Percentiles rank a stretch among this genome's conserved stretches.
phyloP scores from a whole-genome alignment of 108 stramenopile species.

The Pseudonitzschia pungens region DNA sequence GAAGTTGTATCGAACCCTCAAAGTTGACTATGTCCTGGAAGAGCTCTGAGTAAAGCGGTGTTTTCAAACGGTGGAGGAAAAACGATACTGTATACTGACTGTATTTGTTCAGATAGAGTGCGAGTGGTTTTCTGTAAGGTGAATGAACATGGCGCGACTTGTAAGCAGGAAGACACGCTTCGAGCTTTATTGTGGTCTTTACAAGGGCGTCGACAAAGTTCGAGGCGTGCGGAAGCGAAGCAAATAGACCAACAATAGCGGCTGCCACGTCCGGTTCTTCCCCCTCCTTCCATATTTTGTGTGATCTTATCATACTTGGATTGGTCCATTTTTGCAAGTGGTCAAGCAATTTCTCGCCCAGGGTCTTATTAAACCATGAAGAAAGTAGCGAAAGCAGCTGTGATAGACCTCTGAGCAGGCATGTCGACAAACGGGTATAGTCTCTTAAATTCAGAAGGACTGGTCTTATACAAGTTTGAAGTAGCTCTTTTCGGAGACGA shows the following conservation, averaged over 20 bases:
- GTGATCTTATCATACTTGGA: conserved; percentile 53
- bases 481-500: conserved; percentile 74
- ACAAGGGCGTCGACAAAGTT: conserved; percentile 85
- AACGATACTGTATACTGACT: conserved; percentile 62
- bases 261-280: conserved; percentile 80
- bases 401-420: conserved; percentile 68
- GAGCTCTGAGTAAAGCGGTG: conserved; percentile 78
- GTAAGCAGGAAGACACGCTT: conserved; percentile 58
- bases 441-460: conserved; percentile 80
- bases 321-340: conserved; percentile 82
- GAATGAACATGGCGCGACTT: conserved; percentile 46
- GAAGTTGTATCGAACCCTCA: conserved; percentile 52
- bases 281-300: conserved; percentile 67
- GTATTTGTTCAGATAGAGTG: conserved; percentile 76
- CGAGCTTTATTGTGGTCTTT: conserved; percentile 72
- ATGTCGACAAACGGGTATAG: conserved; percentile 67
- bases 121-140: conserved; percentile 74
- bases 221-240: conserved; percentile 66
- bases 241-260: conserved; percentile 71
- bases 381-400: conserved; percentile 69
- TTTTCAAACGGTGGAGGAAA: conserved; percentile 78
- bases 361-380: conserved; percentile 84
- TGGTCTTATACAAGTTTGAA: conserved; percentile 84
- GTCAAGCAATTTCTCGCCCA: conserved; percentile 85
- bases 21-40: conserved; percentile 65